Base-by-base conservation (phyloP, 345 rosid genomes). In the Hibiscus trionum region DNA sequence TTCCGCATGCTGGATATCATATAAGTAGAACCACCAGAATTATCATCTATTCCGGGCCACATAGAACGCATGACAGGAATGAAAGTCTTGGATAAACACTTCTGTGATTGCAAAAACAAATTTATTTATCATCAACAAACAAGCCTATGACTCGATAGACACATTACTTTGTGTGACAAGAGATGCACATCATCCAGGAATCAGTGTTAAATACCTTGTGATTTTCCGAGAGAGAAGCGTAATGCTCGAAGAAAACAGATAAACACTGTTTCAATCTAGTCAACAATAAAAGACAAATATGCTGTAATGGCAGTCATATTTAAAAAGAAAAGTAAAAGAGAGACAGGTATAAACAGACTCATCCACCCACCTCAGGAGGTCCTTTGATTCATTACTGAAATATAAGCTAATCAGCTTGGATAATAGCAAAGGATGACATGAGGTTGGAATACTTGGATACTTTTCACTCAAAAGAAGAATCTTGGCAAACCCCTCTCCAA, bases 161-260 rank as follows among this genome's bases (percentile, higher is more conserved):
- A 17, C 8, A 39, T 56, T 49, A 26, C 47, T 47, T 42, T 2
- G 58, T 27, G 10, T 62, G 4, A 52, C 57, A 8, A 57, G 29
- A 26, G 55, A 71, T 44, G 66, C 39, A 52, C 37, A 72, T 50
- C 47, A 72, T 60, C 14, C 29, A 37, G 52, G 33, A 69, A 37
- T 14, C 39, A 47, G 26, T 2, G 16, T 70, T 72, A 61, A 86
- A 69, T 79, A 82, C 99, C 99, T 93, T 95, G 73, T 95, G 90
- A 73, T 86, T 85, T 72, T 80, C 83, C 1, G 91, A 86, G 80
- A 93, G 88, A 70, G 90, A 85, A 46, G 98, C 82, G 63, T 90
- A 95, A 81, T 93, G 97, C 88, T 93, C 97, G 61, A 93, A 93
- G 86, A 93, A 90, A 66, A 95, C 97, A 26, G 98, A 92, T 73